Conservation (phyloP, 2,329 filamentous ascomycete genomes). For the Calonectria hongkongensis region DNA sequence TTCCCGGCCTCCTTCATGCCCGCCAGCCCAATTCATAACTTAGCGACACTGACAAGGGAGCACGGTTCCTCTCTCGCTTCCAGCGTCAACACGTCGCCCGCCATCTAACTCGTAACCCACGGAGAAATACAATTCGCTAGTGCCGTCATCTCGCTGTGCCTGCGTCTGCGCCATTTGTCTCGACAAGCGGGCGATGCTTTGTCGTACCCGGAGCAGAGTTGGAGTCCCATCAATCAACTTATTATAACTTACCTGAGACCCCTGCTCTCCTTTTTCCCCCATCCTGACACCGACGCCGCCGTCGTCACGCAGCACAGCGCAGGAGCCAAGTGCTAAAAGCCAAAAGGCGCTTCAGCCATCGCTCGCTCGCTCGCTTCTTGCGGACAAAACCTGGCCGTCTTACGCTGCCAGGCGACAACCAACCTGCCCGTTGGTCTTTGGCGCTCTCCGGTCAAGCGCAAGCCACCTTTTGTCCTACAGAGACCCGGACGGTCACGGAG, state of each 20-base stretch:
- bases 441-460: not conserved
- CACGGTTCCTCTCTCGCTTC: slow-evolving; percentile 24
- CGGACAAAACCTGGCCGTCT: slow-evolving; percentile 17
- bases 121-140: slow-evolving; percentile 25
- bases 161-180: slow-evolving; percentile 40
- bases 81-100: slow-evolving; percentile 19
- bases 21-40: not conserved
- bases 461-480: not conserved
- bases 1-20: not conserved
- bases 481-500: slow-evolving; percentile 15
- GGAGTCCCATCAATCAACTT: slow-evolving; percentile 17
- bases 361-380: slow-evolving; percentile 16
- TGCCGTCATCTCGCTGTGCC: slow-evolving; percentile 21
- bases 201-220: slow-evolving; percentile 29
- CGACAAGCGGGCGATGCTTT: slow-evolving; percentile 26
- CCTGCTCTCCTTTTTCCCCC: slow-evolving; percentile 19
- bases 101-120: not conserved
- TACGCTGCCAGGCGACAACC: slow-evolving; percentile 8
- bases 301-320: slow-evolving; percentile 31
- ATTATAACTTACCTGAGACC: slow-evolving; percentile 41
- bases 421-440: not conserved
- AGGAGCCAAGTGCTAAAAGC: slow-evolving; percentile 15
- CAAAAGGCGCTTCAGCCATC: slow-evolving; percentile 6
- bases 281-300: slow-evolving; percentile 37
- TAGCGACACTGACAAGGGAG: slow-evolving; percentile 25